phyloP scores from a whole-genome alignment of 1,284 basidiomycete species.

The Cryptococcus jaspeensis region DNA sequence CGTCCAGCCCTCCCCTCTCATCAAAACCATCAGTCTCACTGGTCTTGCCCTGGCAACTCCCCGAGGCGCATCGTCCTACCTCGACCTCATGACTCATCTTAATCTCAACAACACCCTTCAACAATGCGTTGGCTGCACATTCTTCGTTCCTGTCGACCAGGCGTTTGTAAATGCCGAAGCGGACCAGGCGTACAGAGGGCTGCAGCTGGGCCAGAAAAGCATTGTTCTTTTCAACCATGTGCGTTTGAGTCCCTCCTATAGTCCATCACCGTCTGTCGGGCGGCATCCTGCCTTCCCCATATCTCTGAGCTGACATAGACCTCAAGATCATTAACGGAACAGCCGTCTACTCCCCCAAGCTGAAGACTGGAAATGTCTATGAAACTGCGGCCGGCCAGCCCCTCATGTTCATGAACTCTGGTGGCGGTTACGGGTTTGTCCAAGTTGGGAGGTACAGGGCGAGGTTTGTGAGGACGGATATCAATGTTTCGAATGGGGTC shows the following conservation, averaged over 20 bases:
- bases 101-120: conserved; percentile 24
- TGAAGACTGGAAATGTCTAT: conserved; percentile 29
- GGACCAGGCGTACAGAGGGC: conserved; percentile 13
- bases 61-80: conserved; percentile 22
- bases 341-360: conserved; percentile 36
- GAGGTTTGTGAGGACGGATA: conserved; percentile 33
- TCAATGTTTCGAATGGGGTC: conserved; percentile 33
- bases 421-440: conserved; percentile 37
- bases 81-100: conserved; percentile 18
- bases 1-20: conserved; percentile 23
- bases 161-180: conserved; percentile 25
- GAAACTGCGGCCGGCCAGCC: conserved; percentile 46
- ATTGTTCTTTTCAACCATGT: conserved; percentile 39
- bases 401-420: conserved; percentile 37
- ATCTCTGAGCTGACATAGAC: not conserved
- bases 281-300: too few relatives aligned
- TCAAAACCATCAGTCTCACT: conserved; percentile 17
- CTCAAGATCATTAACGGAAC: conserved; percentile 37
- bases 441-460: conserved; percentile 30
- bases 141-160: conserved; percentile 42
- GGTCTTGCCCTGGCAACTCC: conserved; percentile 20
- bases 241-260: too few relatives aligned
- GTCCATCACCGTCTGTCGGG: too few relatives aligned
- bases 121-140: conserved; percentile 36
- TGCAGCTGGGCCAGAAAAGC: conserved; percentile 7